These are phyloP conservation scores for Aspergillus nidulans DNA, from an alignment of 495 filamentous ascomycete genomes.

Conservation along the genomic window DNA sequence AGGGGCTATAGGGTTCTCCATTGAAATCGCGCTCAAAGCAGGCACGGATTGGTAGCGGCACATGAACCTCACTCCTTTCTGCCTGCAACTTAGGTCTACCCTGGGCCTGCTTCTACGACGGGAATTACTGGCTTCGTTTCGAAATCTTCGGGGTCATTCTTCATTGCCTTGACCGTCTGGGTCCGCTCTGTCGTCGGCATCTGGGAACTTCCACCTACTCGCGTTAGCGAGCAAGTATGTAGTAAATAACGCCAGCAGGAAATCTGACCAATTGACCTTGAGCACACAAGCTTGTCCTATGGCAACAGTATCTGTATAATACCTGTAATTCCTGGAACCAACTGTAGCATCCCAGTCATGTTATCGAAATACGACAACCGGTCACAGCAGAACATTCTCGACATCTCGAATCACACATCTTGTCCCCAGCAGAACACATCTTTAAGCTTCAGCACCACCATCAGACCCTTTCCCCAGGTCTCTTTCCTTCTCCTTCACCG, in stretches of 20 bases:
- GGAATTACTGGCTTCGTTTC: background rate
- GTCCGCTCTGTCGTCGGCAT: background rate
- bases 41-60: constrained; percentile 15
- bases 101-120: background rate
- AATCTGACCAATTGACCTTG: constrained; percentile 10
- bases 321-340: background rate
- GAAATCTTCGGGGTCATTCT: background rate
- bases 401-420: constrained; percentile 12
- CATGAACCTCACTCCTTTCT: constrained; percentile 12
- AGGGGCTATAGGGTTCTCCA: background rate
- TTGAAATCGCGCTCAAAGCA: constrained; percentile 1
- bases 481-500: background rate
- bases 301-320: background rate
- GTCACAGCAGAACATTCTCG: constrained; percentile 17
- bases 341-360: background rate
- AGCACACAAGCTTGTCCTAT: constrained; percentile 14
- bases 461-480: no score
- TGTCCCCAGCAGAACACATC: background rate
- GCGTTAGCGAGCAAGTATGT: constrained; percentile 6
- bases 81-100: constrained; percentile 10
- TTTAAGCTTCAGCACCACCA: background rate
- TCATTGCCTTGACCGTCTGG: background rate
- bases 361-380: constrained; percentile 13
- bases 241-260: constrained; percentile 10
- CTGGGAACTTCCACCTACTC: background rate